Evolutionary conservation across 2,329 filamentous ascomycete genomes (phyloP).

Genomic region (Ceratocystiopsis brevicomis): DNA sequence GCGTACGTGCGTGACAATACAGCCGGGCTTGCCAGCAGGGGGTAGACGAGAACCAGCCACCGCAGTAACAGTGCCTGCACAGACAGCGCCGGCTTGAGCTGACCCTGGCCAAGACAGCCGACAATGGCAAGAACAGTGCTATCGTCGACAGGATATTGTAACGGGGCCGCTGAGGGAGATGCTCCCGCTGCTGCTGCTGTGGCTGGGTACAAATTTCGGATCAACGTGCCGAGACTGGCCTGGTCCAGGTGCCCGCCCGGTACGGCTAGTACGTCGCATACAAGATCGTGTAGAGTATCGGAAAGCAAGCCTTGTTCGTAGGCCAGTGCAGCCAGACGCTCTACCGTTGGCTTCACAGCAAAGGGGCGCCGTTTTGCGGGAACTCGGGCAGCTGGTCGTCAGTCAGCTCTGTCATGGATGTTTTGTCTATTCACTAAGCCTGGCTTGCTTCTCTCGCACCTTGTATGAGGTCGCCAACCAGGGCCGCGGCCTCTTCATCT

Average conservation of each 20-base stretch:
- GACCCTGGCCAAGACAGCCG: constrained; percentile 57
- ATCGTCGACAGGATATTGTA: no score
- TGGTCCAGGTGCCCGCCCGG: constrained; percentile 49
- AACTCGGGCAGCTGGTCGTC: constrained; percentile 30
- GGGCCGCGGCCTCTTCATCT: constrained; percentile 6
- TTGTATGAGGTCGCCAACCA: constrained; percentile 9
- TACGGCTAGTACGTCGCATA: constrained; percentile 47
- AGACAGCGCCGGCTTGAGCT: constrained; percentile 50
- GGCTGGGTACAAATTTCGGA: constrained; percentile 62
- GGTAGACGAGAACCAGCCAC: constrained; percentile 64
- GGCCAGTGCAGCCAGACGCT: constrained; percentile 40
- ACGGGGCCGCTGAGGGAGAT: no score
- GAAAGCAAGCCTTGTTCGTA: constrained; percentile 50
- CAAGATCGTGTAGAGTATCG: constrained; percentile 38
- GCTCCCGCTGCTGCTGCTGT: constrained; percentile 18
- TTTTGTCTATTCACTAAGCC: neutral
- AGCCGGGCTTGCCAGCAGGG: constrained; percentile 37
- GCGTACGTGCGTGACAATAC: constrained; percentile 52
- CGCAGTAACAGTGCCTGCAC: constrained; percentile 54
- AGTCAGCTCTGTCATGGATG: neutral
- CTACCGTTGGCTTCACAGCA: constrained; percentile 43
- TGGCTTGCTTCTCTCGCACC: constrained; percentile 1
- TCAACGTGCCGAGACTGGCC: constrained; percentile 45
- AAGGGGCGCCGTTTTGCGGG: constrained; percentile 47
- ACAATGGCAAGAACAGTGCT: constrained; percentile 43